A percentile compares a stretch with the other conserved stretches of the same genome.
These are phyloP conservation scores for Coccomyxa sp. DNA, from an alignment of 139 green algal species.

Conservation along the genomic window DNA sequence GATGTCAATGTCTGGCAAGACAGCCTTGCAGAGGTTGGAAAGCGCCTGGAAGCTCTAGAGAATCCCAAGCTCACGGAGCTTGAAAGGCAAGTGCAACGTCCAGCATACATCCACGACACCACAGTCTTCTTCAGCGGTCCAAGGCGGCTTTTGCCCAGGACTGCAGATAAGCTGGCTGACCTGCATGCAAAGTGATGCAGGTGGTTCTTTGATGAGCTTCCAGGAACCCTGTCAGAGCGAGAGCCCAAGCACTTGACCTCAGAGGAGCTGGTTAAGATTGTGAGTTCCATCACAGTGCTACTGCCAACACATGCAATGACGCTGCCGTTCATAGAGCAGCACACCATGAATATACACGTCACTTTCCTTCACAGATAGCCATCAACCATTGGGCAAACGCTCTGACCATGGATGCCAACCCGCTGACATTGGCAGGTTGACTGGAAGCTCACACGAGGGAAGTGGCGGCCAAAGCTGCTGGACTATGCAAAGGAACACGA, in stretches of 20 bases:
- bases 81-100: not conserved
- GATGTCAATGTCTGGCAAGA: not conserved
- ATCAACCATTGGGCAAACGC: not conserved
- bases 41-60: not conserved
- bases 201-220: slow-evolving; percentile 33
- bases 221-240: not conserved
- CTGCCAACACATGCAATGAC: not conserved
- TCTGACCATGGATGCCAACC: not conserved
- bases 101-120: not conserved
- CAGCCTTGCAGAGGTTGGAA: not conserved
- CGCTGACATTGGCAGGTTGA: slow-evolving; percentile 39
- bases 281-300: no score
- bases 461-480: slow-evolving; percentile 54
- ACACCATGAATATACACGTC: not conserved
- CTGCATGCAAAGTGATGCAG: not conserved
- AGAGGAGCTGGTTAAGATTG: slow-evolving; percentile 25
- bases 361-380: not conserved
- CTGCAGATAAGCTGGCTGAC: not conserved
- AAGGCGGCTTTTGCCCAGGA: no score
- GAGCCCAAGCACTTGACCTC: not conserved
- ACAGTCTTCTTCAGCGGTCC: not conserved
- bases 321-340: not conserved
- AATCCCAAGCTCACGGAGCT: not conserved
- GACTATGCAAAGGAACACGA: slow-evolving; percentile 36
- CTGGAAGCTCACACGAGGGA: slow-evolving; percentile 66